These are phyloP conservation scores for Trichoderma atrobrunneum DNA, from an alignment of 2,329 filamentous ascomycete species.

Conservation along the genomic window DNA sequence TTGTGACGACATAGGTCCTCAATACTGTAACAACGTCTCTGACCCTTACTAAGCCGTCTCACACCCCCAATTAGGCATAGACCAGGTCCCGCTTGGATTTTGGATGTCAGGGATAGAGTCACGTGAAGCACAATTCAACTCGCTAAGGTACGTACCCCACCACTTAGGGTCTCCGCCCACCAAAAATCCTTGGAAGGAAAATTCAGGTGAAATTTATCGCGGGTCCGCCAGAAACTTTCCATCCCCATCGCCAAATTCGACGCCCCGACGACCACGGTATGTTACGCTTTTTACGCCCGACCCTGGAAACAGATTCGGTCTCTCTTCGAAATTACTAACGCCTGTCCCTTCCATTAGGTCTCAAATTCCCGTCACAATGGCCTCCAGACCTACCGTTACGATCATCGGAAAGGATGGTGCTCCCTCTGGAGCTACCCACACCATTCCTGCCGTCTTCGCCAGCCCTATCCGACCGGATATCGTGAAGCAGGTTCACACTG, in stretches of 20 bases:
- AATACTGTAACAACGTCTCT: not conserved
- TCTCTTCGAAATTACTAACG: conserved; percentile 1
- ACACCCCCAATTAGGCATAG: not conserved
- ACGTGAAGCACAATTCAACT: conserved; percentile 18
- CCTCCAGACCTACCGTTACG: conserved; percentile 95
- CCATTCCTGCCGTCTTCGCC: conserved; percentile 95
- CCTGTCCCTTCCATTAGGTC: conserved; percentile 28
- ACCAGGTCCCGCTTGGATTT: not conserved
- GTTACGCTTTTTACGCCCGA: conserved; percentile 16
- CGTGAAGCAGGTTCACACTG: conserved; percentile 98
- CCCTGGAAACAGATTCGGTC: not conserved
- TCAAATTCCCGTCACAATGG: conserved; percentile 63
- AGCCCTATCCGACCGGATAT: conserved; percentile 98
- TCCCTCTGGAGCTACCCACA: conserved; percentile 82
- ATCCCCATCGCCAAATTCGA: conserved; percentile 37
- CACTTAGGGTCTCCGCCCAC: conserved; percentile 43
- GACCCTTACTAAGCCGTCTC: not conserved
- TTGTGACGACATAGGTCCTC: not conserved
- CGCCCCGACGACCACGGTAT: conserved; percentile 42
- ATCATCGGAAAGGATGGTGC: conserved; percentile 96
- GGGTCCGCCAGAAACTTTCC: conserved; percentile 30
- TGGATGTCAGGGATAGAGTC: not conserved
- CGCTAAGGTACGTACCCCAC: conserved; percentile 32
- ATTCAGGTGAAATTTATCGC: conserved; percentile 40
- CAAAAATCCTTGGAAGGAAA: conserved; percentile 36